Base-by-base conservation (phyloP, 1,284 basidiomycete species). In the Blastosporella zonata region DNA sequence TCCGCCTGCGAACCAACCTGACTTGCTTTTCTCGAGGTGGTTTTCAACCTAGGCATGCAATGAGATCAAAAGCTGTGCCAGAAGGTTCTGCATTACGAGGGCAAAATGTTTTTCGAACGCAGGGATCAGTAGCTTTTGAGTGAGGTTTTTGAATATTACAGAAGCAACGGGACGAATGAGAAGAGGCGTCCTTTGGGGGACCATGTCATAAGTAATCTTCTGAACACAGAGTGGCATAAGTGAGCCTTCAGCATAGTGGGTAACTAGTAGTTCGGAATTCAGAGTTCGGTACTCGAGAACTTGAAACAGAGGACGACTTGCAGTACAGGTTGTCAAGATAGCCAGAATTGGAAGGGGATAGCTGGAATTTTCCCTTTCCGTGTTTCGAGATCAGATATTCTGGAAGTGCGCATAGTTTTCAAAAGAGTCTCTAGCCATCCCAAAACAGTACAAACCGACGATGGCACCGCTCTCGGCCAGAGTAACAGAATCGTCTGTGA, bases 381-480 rank as follows among this genome's bases (percentile, higher is more conserved):
- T 79, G 75, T 46, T 73, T 75, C 20, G 58, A 48, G 38, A 77
- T 67, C 38, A 77, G 49, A 44, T 76, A 77, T 49, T 74, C 73
- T 44, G 39, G 45, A 38, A 20, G 28, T 6, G 29, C 27, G 22
- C 33, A 15, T 46, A 22, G 13, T 10, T 8, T 36, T 34, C 36
- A 15, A 21, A 22, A 29, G 18, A 25, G 51, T 25, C 20, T 29
- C 6, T 6, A 17, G 22, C 9, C 7, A 25, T 33, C 9, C 3
- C n/a, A n/a, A 25, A 28, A 22, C 10, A 21, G 17, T 23, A 20
- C 67, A 44, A 47, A 77, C 76, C 73, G 34, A 76, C 62, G 39
- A 78, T 77, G 10, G 76, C 72, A 12, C 74, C 72, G 46, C 75
- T 77, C 58, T 78, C 77, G 12, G 74, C 70, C 22, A 78, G 49